Evolutionary conservation across 208 protist species (phyloP), one percentile per base, ranked within the genome.

Genomic region (Acanthamoeba healyi): DNA sequence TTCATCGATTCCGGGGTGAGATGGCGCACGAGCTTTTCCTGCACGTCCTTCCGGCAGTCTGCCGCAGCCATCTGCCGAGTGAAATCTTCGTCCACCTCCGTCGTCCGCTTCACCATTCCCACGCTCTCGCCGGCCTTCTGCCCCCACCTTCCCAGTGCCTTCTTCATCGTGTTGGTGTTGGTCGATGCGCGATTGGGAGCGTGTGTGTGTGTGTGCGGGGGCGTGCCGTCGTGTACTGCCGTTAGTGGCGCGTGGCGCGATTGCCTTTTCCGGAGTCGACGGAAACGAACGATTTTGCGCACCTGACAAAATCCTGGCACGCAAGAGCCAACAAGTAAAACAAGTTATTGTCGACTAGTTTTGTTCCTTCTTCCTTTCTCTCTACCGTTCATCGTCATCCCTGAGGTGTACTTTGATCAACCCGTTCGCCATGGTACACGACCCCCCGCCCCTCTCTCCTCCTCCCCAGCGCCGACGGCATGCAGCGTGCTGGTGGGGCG

Each of bases 291-390:
- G n/a, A n/a, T n/a, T 34, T 6, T 7, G 1, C 19, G 36, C 40
- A 36, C 70, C 36, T 6, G 40, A 9, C 24, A 46, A 84, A 84
- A 84, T 84, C 74, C 38, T 7, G 74, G n/a, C 9, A 79, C 65
- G 0, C 34, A n/a, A 67, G 34, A 36, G 22, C 26, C 32, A 4
- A 17, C 7, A 42, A 36, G n/a, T 19, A 79, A 46, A 38, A 49
- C 22, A 2, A 5, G 36, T 44, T 32, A 22, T 22, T 84, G 74
- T 84, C 74, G 74, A 84, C 74, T 6, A 17, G 4, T n/a, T 38
- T 49, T 58, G 42, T 56, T 84, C 74, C 46, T 84, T 84, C 74
- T 84, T 56, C 74, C 74, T 84, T 84, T 84, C 74, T 84, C 74
- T 56, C 74, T 58, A 49, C 24, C 74, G 74, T 84, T 84, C 74